phyloP scores from a whole-genome alignment of 108 stramenopile species.

The Licmophora abbreviata region DNA sequence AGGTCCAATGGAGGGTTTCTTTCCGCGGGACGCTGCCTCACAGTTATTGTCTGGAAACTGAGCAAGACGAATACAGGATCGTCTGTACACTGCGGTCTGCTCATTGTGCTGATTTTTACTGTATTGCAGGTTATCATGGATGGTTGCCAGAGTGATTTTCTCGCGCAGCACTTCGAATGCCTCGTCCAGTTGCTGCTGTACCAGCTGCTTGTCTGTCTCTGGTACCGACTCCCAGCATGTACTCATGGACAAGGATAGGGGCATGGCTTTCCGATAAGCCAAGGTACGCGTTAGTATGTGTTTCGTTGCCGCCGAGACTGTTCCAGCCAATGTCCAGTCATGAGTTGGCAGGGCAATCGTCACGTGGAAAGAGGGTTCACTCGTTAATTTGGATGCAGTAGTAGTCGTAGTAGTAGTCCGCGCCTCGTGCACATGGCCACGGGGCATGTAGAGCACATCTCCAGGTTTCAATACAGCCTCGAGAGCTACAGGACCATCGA shows the following conservation, averaged over 20 bases:
- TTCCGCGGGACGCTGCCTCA: neutral
- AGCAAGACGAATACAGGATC: neutral
- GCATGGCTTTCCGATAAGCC: slow-evolving; percentile 40
- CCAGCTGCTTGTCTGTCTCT: neutral
- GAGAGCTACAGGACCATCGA: slow-evolving; percentile 34
- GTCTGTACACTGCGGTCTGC: slow-evolving; percentile 8
- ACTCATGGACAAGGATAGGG: slow-evolving; percentile 12
- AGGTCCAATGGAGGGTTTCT: slow-evolving; percentile 25
- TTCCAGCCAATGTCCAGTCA: slow-evolving; percentile 73
- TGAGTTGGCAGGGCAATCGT: slow-evolving; percentile 80
- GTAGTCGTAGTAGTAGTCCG: too few species aligned
- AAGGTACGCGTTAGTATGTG: slow-evolving; percentile 17
- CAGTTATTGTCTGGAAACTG: neutral
- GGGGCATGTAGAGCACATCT: slow-evolving; percentile 82
- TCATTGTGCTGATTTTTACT: slow-evolving; percentile 33
- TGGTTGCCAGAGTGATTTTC: slow-evolving; percentile 22
- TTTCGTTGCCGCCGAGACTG: slow-evolving; percentile 25
- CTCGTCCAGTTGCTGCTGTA: slow-evolving; percentile 25
- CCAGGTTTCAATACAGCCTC: slow-evolving; percentile 41
- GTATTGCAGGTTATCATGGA: slow-evolving; percentile 10
- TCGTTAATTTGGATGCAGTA: too few species aligned
- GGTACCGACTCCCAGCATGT: too few species aligned
- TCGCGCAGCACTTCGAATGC: slow-evolving; percentile 14
- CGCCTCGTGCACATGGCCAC: slow-evolving; percentile 85
- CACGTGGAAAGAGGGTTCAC: slow-evolving; percentile 54